phyloP scores from a whole-genome alignment of 352 stramenopile species.

The Pythium folliculosum region DNA sequence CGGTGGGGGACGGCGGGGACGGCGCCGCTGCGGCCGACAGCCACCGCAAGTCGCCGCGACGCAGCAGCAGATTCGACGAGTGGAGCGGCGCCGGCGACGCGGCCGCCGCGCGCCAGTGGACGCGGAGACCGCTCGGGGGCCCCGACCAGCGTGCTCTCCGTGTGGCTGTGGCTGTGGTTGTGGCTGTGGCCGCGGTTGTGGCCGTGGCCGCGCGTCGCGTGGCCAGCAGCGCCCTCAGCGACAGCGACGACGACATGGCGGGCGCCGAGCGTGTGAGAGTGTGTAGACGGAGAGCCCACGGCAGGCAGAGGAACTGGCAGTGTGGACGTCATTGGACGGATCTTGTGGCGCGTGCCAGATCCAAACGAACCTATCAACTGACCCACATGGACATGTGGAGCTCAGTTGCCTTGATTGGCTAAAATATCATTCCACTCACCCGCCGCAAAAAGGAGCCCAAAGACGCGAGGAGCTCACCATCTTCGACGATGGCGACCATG shows the following conservation, averaged over 20 bases:
- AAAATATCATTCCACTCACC: neutral
- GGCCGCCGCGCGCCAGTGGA: slow-evolving; percentile 17
- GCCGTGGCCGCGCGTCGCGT: slow-evolving; percentile 4
- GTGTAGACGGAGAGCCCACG: neutral
- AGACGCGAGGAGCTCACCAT: neutral
- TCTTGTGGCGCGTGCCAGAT: slow-evolving; percentile 4
- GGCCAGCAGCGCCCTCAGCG: slow-evolving; percentile 24
- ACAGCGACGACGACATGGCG: slow-evolving; percentile 22
- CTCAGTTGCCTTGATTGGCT: neutral
- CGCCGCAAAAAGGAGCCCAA: neutral
- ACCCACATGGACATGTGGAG: slow-evolving; percentile 1
- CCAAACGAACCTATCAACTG: neutral
- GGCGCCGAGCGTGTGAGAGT: neutral
- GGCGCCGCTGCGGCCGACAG: slow-evolving; percentile 4
- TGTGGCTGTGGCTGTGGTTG: neutral
- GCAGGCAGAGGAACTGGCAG: neutral
- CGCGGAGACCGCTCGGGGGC: neutral
- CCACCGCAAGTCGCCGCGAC: neutral
- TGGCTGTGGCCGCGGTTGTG: neutral
- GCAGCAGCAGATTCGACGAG: slow-evolving; percentile 5
- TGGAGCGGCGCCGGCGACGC: slow-evolving; percentile 7
- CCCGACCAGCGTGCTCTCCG: slow-evolving; percentile 3
- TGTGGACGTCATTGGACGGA: neutral
- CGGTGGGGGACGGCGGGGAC: neutral
- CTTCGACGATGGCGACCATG: neutral